Base-by-base conservation (phyloP, 2,329 filamentous ascomycete genomes). In the Alternaria incomplexa region DNA sequence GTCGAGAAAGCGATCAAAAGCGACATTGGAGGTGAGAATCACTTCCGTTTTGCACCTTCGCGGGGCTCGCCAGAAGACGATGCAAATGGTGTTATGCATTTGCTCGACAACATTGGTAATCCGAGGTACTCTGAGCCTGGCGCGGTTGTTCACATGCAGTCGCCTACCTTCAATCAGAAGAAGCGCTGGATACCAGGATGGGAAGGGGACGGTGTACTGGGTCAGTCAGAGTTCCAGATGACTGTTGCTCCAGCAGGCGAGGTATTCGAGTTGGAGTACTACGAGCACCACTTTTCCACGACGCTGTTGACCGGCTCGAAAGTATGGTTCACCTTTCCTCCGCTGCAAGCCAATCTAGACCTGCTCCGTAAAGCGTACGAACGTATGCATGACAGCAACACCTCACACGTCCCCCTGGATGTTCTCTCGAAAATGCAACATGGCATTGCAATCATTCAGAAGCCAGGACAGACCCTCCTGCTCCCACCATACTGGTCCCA, bases 381-480 rank as follows among this genome's bases (percentile, higher is more conserved):
- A 36, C 7, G 44, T 6, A 58, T 54, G 43, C 52, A 36, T 23
- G 25, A 5, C 10, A 26, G 20, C 22, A 12, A 28, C 22, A 48
- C 56, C n/a, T 36, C 36, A 26, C 28, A 44, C 13, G 47, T 53
- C 6, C 17, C 56, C 4, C 10, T 46, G 17, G 17, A 5, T 6
- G 13, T 23, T 52, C 46, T 63, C 1, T 47, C 28, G n/a, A 28
- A 25, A 26, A 25, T 65, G n/a, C 43, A 64, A 30, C 52, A 62
- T 30, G 67, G 63, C 11, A 63, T 69, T n/a, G 32, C 55, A 28
- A 59, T 71, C 45, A 56, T 69, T 23, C 68, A 69, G 44, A 57
- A 58, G 22, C 43, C 59, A 12, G 60, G 61, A 2, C 47, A 66
- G 28, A 58, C 53, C 9, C 43, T 69, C 23, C 6, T 62, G 3